These are phyloP conservation scores for Pelargonium citronellum DNA, from an alignment of 441 rosid species.

Conservation along the genomic window DNA sequence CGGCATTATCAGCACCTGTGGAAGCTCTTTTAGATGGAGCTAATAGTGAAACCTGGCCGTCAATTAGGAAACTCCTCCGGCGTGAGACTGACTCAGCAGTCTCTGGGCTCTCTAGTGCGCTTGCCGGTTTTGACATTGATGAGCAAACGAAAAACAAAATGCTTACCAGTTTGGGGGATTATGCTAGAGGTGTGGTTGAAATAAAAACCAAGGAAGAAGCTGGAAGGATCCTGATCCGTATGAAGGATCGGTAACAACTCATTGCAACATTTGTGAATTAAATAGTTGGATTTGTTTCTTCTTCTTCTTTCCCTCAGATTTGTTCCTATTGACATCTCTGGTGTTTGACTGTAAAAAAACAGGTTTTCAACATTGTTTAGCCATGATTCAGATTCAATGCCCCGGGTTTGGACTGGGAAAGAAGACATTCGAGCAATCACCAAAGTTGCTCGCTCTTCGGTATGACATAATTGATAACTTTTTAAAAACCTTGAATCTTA, in stretches of 20 bases:
- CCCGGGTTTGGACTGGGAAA: slow-evolving; percentile 97
- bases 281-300: slow-evolving; percentile 17
- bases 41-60: slow-evolving; percentile 73
- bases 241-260: slow-evolving; percentile 79
- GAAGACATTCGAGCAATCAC: slow-evolving; percentile 97
- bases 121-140: slow-evolving; percentile 79
- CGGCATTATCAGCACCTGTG: slow-evolving; percentile 75
- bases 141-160: slow-evolving; percentile 54
- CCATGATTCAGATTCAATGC: slow-evolving; percentile 97
- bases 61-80: slow-evolving; percentile 69
- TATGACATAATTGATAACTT: slow-evolving; percentile 32
- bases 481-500: slow-evolving; percentile 14
- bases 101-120: slow-evolving; percentile 54
- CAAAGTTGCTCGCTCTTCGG: slow-evolving; percentile 84
- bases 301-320: background rate
- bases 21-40: slow-evolving; percentile 95
- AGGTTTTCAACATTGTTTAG: slow-evolving; percentile 86
- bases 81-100: slow-evolving; percentile 71
- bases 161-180: slow-evolving; percentile 49
- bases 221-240: slow-evolving; percentile 72
- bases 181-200: slow-evolving; percentile 77
- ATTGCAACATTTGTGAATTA: slow-evolving; percentile 13
- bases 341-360: slow-evolving; percentile 21
- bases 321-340: background rate
- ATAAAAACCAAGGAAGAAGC: slow-evolving; percentile 89